phyloP scores from a whole-genome alignment of 805 yeast species.

The Candida piceae region DNA sequence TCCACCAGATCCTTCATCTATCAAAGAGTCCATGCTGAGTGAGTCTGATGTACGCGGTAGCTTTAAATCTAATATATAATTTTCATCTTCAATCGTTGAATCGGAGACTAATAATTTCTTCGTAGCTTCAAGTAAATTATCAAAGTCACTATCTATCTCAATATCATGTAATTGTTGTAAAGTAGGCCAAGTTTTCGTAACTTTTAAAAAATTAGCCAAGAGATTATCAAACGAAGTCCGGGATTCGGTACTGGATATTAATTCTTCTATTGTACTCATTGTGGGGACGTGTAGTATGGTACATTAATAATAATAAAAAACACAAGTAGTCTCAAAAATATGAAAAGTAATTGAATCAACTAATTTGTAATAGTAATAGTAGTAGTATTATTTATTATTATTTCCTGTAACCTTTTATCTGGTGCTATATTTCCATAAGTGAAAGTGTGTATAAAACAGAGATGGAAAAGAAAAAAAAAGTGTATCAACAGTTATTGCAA shows the following conservation, averaged over 20 bases:
- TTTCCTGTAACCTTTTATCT: too few species aligned
- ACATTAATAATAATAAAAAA: too few species aligned
- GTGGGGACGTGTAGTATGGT: background rate
- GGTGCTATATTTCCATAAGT: background rate
- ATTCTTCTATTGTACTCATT: background rate
- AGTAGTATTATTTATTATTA: too few species aligned
- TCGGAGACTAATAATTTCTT: background rate
- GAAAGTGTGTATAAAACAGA: background rate
- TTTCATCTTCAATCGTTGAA: too few species aligned
- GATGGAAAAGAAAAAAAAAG: too few species aligned
- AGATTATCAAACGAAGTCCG: background rate
- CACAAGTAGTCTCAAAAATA: too few species aligned
- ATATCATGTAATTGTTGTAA: too few species aligned
- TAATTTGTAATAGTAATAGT: too few species aligned
- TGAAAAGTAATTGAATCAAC: too few species aligned
- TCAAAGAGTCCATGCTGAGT: conserved; percentile 11
- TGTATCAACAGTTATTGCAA: too few species aligned
- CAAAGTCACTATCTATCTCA: too few species aligned
- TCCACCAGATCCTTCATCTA: conserved; percentile 32
- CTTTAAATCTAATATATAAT: background rate
- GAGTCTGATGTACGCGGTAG: conserved; percentile 8
- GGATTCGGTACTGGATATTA: background rate
- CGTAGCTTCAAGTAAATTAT: background rate
- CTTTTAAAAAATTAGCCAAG: background rate
- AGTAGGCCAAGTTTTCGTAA: too few species aligned